Evolutionary conservation across 148 eudicot genomes (phyloP).

Genomic region (Hydrangea macrophylla): DNA sequence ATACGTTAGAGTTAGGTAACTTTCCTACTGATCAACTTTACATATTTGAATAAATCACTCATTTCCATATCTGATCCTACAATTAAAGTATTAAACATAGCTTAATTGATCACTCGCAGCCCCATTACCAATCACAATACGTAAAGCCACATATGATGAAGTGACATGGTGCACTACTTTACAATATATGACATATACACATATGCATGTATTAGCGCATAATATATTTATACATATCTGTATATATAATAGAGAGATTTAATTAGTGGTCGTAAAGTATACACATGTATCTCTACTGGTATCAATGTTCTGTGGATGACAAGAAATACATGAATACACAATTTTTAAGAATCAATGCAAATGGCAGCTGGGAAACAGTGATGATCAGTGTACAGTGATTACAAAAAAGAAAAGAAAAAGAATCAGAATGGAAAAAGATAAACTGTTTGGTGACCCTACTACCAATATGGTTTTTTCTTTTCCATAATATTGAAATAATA

Average conservation of each 20-base stretch:
- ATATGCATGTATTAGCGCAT: not conserved
- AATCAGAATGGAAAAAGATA: not conserved
- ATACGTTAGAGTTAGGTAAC: no score
- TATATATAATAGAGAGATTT: not conserved
- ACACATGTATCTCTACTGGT: conserved; percentile 4
- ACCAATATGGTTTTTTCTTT: not conserved
- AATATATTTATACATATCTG: no score
- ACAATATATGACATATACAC: not conserved
- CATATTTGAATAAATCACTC: not conserved
- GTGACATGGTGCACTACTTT: not conserved
- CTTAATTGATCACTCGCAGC: not conserved
- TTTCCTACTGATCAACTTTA: conserved; percentile 5
- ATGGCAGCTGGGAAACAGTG: conserved; percentile 7
- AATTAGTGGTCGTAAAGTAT: not conserved
- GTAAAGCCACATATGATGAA: not conserved
- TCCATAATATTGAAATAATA: not conserved
- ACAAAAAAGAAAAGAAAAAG: not conserved
- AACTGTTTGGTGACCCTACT: conserved; percentile 16
- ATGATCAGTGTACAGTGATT: conserved; percentile 5
- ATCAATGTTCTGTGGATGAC: not conserved
- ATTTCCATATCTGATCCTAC: not conserved
- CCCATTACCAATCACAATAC: not conserved
- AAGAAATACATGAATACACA: not conserved
- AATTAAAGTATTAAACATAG: not conserved
- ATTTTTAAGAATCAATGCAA: not conserved